Conservation (phyloP, 768 basidiomycete genomes). For the Leucocoprinus birnbaumii region DNA sequence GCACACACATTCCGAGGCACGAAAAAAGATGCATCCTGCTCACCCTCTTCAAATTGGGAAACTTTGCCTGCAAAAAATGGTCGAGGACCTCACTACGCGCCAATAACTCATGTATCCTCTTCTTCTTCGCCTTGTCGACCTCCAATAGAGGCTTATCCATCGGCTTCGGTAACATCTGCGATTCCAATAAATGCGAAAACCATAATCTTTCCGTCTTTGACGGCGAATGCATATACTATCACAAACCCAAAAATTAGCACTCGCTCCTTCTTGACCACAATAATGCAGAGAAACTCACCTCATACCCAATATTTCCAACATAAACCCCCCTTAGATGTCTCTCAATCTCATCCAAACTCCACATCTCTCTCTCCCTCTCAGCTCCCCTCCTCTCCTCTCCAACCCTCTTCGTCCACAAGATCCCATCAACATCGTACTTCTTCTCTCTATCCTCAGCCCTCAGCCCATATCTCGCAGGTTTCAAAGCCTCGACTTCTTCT, state of each 20-base stretch:
- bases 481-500: constrained; percentile 73
- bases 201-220: constrained; percentile 84
- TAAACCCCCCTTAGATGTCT: constrained; percentile 71
- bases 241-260: not conserved
- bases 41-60: constrained; percentile 80
- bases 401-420: constrained; percentile 68
- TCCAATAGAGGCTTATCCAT: constrained; percentile 28
- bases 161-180: constrained; percentile 37
- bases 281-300: constrained; percentile 33
- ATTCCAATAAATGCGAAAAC: constrained; percentile 87
- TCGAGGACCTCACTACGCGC: constrained; percentile 81
- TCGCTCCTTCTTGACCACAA: not conserved
- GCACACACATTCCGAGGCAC: no score
- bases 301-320: constrained; percentile 84
- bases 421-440: constrained; percentile 74
- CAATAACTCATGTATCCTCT: constrained; percentile 65
- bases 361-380: constrained; percentile 32
- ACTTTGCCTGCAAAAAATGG: constrained; percentile 81
- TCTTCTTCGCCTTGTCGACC: constrained; percentile 36
- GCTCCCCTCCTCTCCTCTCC: constrained; percentile 22
- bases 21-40: no score
- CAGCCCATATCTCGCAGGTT: constrained; percentile 77
- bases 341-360: constrained; percentile 71
- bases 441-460: constrained; percentile 41
- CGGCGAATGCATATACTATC: constrained; percentile 79